Evolutionary conservation across 2,329 filamentous ascomycete genomes (phyloP).

Genomic region (Hymenoscyphus scutula): DNA sequence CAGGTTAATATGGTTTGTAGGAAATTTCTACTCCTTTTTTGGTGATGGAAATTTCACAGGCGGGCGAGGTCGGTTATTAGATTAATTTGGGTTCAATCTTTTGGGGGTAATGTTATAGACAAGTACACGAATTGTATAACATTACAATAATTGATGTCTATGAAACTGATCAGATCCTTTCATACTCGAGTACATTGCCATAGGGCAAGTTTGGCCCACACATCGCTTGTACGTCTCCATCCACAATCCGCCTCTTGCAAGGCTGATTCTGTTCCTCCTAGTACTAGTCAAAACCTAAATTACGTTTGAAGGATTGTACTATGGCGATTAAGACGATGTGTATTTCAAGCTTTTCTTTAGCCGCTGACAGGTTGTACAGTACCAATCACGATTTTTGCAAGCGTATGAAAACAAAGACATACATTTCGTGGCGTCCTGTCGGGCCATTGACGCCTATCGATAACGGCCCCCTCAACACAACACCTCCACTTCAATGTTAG

Average conservation of each 20-base stretch:
- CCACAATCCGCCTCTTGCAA: too few relatives aligned
- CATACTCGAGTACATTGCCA: too few relatives aligned
- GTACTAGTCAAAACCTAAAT: too few relatives aligned
- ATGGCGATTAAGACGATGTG: too few relatives aligned
- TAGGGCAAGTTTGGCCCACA: background rate
- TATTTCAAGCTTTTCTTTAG: too few relatives aligned
- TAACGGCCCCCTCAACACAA: background rate
- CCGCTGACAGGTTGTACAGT: too few relatives aligned
- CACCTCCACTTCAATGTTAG: too few relatives aligned
- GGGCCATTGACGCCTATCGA: background rate
- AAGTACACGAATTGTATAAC: background rate
- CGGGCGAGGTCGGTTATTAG: background rate
- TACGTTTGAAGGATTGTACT: too few relatives aligned
- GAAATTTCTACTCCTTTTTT: background rate
- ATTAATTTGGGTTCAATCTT: background rate
- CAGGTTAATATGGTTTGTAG: background rate
- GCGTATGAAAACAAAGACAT: background rate
- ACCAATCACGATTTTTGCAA: background rate
- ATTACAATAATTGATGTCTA: background rate
- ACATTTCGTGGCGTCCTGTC: background rate
- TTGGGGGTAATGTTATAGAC: background rate
- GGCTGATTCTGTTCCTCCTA: too few relatives aligned
- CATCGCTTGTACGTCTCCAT: background rate
- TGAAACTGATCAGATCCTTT: background rate
- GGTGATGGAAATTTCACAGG: background rate